Evolutionary conservation across 768 basidiomycete genomes (phyloP), one percentile per base, ranked within the genome.

Genomic region (Boletus sp.): DNA sequence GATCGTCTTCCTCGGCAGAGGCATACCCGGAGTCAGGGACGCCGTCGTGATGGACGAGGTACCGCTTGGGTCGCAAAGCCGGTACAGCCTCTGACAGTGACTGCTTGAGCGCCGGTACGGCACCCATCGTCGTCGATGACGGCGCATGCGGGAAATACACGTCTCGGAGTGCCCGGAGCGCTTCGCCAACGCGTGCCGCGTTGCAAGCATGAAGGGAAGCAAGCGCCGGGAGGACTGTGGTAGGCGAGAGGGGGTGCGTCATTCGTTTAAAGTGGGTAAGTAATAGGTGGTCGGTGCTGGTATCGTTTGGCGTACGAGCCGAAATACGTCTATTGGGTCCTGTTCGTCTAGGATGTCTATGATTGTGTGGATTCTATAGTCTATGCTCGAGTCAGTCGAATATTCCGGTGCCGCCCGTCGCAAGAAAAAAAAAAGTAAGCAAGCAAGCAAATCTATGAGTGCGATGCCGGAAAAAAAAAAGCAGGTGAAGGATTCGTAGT

Each of bases 1-100:
- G 64, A 1, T 80, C 81, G 1, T 85, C 83, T 48, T 83, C 85
- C 50, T 85, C 85, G 28, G 84, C 86, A 40, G 87, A 89, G 6
- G 87, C 90, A 60, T 91, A 91, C 36, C 90, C 90, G 11, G 89
- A 90, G 70, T 92, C 89, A 1, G 84, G 84, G 4, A 82, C 77
- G 17, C 73, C 73, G 9, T 66, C 71, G 50, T 79, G 78, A 54
- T 77, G 77, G 28, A 76, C 68, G 52, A 66, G 58, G 33, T 45
- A 54, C 10, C 53, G 67, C 30, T 67, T 60, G 64, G 69, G 52
- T 63, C 66, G 49, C 67, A 73, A 37, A 71, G 58, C 29, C 62
- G 53, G 49, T 5, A 70, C 53, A 29, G 55, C 54, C 1, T 48
- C 39, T 2, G 56, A 54, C 35, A 68, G 33, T 5, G 55, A 55